These are phyloP conservation scores for Colletotrichum sp. DNA, from an alignment of 2,329 filamentous ascomycete species.

Conservation along the genomic window DNA sequence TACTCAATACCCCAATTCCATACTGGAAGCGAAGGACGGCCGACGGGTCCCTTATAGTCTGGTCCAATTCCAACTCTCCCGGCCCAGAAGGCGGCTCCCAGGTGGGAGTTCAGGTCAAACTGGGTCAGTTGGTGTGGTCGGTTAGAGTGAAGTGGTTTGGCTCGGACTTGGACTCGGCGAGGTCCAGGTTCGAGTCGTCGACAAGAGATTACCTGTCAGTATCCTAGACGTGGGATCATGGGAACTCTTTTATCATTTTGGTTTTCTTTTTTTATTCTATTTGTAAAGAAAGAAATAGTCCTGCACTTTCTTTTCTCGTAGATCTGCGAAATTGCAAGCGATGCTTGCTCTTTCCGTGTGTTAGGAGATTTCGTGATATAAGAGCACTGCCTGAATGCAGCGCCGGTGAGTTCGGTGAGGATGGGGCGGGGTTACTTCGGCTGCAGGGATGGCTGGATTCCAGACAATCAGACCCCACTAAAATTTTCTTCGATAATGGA, in stretches of 20 bases:
- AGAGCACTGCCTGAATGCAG: background rate
- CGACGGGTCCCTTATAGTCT: background rate
- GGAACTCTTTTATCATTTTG: background rate
- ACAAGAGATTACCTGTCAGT: background rate
- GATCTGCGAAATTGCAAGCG: background rate
- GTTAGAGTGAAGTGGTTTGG: background rate
- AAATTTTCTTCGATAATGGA: slow-evolving; percentile 20
- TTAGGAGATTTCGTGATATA: background rate
- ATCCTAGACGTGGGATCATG: background rate
- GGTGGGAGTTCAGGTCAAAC: background rate
- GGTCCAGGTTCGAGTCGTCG: background rate
- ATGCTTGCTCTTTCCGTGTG: background rate
- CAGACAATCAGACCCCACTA: slow-evolving; percentile 12
- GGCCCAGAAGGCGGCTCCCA: background rate
- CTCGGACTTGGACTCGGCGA: background rate
- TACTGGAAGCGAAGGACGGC: background rate
- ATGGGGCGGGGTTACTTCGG: background rate
- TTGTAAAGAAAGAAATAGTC: background rate
- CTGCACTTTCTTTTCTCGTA: background rate
- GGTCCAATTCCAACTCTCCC: background rate
- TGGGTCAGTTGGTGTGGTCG: background rate
- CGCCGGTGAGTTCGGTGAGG: background rate
- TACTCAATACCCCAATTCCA: background rate
- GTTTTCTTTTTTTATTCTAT: background rate
- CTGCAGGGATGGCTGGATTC: slow-evolving; percentile 3